Evolutionary conservation across 495 filamentous ascomycete genomes (phyloP), one percentile per base, ranked within the genome.

Genomic region (Pyronema domesticum): DNA sequence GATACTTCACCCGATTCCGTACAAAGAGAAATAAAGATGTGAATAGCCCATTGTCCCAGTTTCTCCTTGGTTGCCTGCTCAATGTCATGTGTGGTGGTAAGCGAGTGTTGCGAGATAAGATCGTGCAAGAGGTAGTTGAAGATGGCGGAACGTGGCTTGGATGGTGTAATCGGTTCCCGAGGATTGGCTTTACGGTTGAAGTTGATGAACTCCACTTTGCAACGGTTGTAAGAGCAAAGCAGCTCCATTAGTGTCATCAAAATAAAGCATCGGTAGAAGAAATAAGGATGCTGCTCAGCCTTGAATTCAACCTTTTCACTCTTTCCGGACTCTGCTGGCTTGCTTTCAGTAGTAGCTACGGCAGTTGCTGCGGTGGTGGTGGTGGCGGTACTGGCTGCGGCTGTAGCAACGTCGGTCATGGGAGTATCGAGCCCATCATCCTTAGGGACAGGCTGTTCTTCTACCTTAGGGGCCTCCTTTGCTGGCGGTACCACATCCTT

Each of bases 161-260:
- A 86, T 37, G 91, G 91, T 6, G 88, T 95, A 45, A 79, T 82
- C 30, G 82, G 78, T 54, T 73, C 76, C 57, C 85, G 75, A 4
- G 87, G 83, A 55, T 86, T 83, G 15, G 83, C 81, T 61, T 86
- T 86, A 56, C 91, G 80, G 50, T 89, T 95, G 72, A 95, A 96
- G 64, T 95, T 95, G 68, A 99, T 95, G 65, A 99, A 99, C 62
- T 99, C 93, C 17, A 96, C 75, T 72, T 99, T 99, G 39, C 86
- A 82, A 30, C 88, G 82, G 56, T 86, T 94, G 70, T 95, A 96
- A 61, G 81, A 89, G 40, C 82, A 81, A n/a, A 99, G 73, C 14
- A 99, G 76, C 66, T 99, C 91, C 0, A 88, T 83, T 35, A 99
- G 72, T 62, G 89, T 94, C 65, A 94, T 86, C 40, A 99, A 74